Evolutionary conservation across 768 basidiomycete genomes (phyloP).

Genomic region (Symmetrospora coprosmae): DNA sequence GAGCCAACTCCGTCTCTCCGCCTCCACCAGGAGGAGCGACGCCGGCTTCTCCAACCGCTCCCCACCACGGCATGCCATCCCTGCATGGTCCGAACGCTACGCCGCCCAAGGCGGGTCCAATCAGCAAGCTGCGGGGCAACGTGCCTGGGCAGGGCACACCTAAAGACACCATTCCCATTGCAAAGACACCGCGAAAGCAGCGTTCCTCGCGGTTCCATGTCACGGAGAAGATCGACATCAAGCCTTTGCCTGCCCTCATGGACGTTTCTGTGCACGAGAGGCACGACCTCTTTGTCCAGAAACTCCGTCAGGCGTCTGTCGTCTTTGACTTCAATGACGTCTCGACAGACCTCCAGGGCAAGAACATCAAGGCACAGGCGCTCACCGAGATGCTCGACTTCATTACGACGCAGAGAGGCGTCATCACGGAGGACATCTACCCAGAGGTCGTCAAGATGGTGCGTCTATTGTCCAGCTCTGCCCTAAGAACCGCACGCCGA

Average conservation of each 20-base stretch:
- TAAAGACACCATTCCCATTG: slow-evolving; percentile 91
- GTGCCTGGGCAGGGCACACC: slow-evolving; percentile 45
- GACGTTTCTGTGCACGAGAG: slow-evolving; percentile 81
- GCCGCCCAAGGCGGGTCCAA: slow-evolving; percentile 37
- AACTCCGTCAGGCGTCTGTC: slow-evolving; percentile 88
- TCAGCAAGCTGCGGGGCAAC: slow-evolving; percentile 33
- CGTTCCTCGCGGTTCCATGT: slow-evolving; percentile 92
- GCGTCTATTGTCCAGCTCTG: slow-evolving; percentile 34
- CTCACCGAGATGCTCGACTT: slow-evolving; percentile 98
- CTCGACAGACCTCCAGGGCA: slow-evolving; percentile 84
- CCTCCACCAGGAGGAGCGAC: slow-evolving; percentile 14
- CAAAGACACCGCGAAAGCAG: slow-evolving; percentile 94
- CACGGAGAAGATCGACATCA: slow-evolving; percentile 89
- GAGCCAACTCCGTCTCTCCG: slow-evolving; percentile 7
- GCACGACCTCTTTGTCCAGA: slow-evolving; percentile 78
- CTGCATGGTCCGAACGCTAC: slow-evolving; percentile 33
- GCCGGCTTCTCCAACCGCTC: slow-evolving; percentile 15
- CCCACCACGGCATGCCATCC: slow-evolving; percentile 27
- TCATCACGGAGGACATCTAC: slow-evolving; percentile 93
- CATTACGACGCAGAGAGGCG: slow-evolving; percentile 87
- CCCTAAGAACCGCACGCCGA: background rate
- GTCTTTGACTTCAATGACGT: slow-evolving; percentile 99
- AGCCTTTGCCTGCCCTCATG: slow-evolving; percentile 76
- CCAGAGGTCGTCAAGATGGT: slow-evolving; percentile 99
- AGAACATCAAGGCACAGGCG: slow-evolving; percentile 96